Base-by-base conservation (phyloP, 345 rosid species). In the Murraya paniculata region DNA sequence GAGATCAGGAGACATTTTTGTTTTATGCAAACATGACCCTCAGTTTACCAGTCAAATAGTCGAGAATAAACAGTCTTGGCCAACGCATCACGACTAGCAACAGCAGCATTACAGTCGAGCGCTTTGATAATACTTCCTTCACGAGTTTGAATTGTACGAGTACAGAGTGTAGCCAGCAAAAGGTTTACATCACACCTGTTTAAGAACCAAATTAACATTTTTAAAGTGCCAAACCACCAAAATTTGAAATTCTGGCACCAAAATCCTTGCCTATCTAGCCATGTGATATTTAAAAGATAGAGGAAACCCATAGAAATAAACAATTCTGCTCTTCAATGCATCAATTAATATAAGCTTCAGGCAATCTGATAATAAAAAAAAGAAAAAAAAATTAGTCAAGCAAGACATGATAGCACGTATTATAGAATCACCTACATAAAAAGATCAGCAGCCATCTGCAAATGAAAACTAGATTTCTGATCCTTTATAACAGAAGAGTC, bases 11-110 rank as follows among this genome's bases (percentile, higher is more conserved):
- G 27, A 24, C 76, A 64, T 50, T 33, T 33, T 48, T 74, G 58
- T 28, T 48, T 74, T 50, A 68, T 45, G 35, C 72, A 57, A 74
- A 16, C 25, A 33, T 68, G 72, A 82, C 36, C 28, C 72, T 59
- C 81, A 76, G 66, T 75, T 80, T 89, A 95, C 99, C 99, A 94
- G 88, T 96, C 99, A 88, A 96, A 96, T 78, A 94, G 81, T 62
- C 94, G 91, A 78, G 99, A 88, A 71, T 96, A 96, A 79, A 96
- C 92, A 70, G 97, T 96, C 89, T 96, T 96, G 16, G 99, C 95
- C 78, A 96, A 84, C 73, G 97, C 94, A 90, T 96, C 99, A 57
- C 99, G 86, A 87, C 97, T 96, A 84, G 97, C 86, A 84, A 89
- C 86, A 83, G 99, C 99, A 82, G 98, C 97, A 88, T 87, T 83